Base-by-base conservation (phyloP, 768 basidiomycete genomes). In the Calvatia gigantea region DNA sequence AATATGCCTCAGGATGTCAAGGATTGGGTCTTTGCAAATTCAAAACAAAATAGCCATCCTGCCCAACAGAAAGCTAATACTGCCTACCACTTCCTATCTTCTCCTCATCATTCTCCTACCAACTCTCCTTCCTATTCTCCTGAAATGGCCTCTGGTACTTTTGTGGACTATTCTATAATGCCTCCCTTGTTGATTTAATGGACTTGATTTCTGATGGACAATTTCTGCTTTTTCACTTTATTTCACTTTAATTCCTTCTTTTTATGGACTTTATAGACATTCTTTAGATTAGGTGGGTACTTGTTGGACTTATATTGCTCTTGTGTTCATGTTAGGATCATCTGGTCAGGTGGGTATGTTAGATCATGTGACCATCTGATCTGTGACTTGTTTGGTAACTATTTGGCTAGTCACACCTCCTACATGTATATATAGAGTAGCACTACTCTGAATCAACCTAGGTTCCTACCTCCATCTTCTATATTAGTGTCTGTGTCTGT, bases 1-100 rank as follows among this genome's bases (percentile, higher is more conserved):
- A 58, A 60, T 47, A 60, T 60, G 60, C 60, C 60, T 27, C 41
- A 54, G 25, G n/a, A 31, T 1, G 41, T 60, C 37, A 60, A 60
- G 51, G 59, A 60, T 19, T 60, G 56, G 51, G 25, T 60, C 45
- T 17, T 52, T n/a, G 11, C 38, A 15, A 39, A n/a, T 39, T 39
- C 38, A 17, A 4, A 17, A 15, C 38, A 39, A n/a, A 39, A 39
- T 19, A 39, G 38, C 14, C 17, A 39, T 39, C 14, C 38, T 39
- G 12, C 11, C 21, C 14, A 15, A 4, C 38, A 39, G 38, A 19
- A 2, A 2, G 38, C 38, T n/a, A 12, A 39, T n/a, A 2, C 11
- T 39, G 38, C n/a, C 2, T n/a, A 39, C 17, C 38, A 39, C n/a
- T 39, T 39, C 38, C 21, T 39, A n/a, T 39, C 38, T 6, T 39